Conservation (phyloP, 768 basidiomycete genomes). For the Suillus spraguei region DNA sequence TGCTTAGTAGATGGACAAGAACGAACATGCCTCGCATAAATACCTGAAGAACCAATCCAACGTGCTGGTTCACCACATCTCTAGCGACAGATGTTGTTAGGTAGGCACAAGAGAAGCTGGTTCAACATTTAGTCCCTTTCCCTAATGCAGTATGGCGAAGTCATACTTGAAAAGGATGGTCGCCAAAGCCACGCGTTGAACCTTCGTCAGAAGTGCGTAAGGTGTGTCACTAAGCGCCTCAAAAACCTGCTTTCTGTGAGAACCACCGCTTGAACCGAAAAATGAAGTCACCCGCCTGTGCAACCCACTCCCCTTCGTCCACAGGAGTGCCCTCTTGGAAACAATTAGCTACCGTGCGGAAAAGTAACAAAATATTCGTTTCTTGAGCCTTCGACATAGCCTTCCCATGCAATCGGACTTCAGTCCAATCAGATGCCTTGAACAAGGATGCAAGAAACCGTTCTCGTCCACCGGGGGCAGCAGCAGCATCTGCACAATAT, state of each 20-base stretch:
- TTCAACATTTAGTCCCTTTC: conserved; percentile 9
- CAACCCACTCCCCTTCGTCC: conserved; percentile 51
- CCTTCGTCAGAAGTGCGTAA: conserved; percentile 61
- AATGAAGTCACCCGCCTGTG: conserved; percentile 39
- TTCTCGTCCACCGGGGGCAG: conserved; percentile 44
- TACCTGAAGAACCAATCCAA: conserved; percentile 52
- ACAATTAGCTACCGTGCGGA: conserved; percentile 80
- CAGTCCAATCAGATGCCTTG: conserved; percentile 65
- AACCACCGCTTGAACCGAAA: conserved; percentile 10
- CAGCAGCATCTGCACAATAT: conserved; percentile 57
- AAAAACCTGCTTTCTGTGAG: conserved; percentile 51
- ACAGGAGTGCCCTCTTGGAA: conserved; percentile 58
- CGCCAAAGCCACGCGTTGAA: conserved; percentile 74
- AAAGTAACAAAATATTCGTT: conserved; percentile 79
- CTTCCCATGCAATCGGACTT: conserved; percentile 47
- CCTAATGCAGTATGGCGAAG: background rate
- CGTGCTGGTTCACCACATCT: conserved; percentile 42
- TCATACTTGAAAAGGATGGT: conserved; percentile 90
- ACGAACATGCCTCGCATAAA: background rate
- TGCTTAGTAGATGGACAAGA: conserved; percentile 13
- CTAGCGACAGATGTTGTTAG: conserved; percentile 45
- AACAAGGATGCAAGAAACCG: conserved; percentile 65
- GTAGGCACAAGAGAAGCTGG: conserved; percentile 67
- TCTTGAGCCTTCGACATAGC: conserved; percentile 72
- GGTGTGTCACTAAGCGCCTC: conserved; percentile 51